These are phyloP conservation scores for Trichoderma oligosporum DNA, from an alignment of 2,329 filamentous ascomycete species.

Conservation along the genomic window DNA sequence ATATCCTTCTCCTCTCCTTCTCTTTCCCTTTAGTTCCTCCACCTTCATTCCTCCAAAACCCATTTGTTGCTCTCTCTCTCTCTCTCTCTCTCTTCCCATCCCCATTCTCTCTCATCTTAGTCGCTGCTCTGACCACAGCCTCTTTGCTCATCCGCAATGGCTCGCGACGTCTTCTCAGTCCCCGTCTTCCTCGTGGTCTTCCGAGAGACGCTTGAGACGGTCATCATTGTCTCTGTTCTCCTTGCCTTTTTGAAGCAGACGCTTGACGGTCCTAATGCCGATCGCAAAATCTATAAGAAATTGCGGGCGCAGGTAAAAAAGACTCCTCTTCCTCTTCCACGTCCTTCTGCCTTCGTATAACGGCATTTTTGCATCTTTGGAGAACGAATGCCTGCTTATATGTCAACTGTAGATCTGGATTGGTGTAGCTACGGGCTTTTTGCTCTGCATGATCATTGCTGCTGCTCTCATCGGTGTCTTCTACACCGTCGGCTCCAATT, in stretches of 20 bases:
- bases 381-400: neutral
- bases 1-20: conserved; percentile 1
- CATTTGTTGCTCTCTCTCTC: neutral
- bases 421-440: conserved; percentile 58
- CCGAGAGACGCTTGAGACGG: conserved; percentile 77
- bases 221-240: conserved; percentile 82
- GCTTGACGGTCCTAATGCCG: conserved; percentile 59
- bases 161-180: conserved; percentile 69
- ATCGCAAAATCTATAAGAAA: conserved; percentile 61
- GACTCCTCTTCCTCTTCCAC: neutral
- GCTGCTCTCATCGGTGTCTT: conserved; percentile 68
- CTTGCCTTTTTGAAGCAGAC: conserved; percentile 82
- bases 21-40: neutral
- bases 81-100: neutral
- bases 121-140: neutral
- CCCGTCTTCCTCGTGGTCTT: conserved; percentile 90
- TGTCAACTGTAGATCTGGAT: conserved; percentile 51
- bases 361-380: too few relatives aligned
- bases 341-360: too few relatives aligned
- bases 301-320: conserved; percentile 58
- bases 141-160: conserved; percentile 40
- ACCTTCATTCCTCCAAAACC: neutral
- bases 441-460: conserved; percentile 63
- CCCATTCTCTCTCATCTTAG: neutral
- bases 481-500: conserved; percentile 62